These are phyloP conservation scores for Vinca major DNA, from an alignment of 305 asterid genomes.

Conservation along the genomic window DNA sequence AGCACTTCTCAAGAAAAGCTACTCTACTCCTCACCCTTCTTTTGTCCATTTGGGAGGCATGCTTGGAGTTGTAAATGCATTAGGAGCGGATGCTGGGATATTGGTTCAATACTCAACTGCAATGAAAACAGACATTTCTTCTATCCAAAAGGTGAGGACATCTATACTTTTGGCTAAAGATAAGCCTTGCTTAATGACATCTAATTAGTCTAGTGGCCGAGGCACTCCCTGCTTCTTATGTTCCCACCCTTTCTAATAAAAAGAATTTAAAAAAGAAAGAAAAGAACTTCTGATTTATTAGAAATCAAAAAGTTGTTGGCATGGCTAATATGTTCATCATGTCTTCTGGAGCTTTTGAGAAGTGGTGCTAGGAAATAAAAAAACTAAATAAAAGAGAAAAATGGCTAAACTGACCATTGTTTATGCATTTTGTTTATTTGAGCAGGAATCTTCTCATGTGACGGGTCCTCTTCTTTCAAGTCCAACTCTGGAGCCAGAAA, in stretches of 20 bases:
- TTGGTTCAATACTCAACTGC: conserved; percentile 28
- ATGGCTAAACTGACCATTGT: conserved; percentile 2
- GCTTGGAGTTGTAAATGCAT: conserved; percentile 75
- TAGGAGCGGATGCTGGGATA: conserved; percentile 80
- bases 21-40: conserved; percentile 54
- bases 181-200: not conserved
- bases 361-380: not conserved
- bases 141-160: conserved; percentile 45
- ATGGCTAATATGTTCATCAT: not conserved
- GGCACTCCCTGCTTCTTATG: too few species aligned
- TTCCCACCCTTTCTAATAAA: too few species aligned
- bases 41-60: conserved; percentile 74
- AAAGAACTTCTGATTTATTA: not conserved
- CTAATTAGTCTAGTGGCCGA: too few species aligned
- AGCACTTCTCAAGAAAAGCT: conserved; percentile 50
- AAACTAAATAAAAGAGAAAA: not conserved
- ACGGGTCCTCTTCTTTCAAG: conserved; percentile 49
- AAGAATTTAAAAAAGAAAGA: too few species aligned
- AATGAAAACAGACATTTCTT: conserved; percentile 20
- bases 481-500: conserved; percentile 51
- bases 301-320: not conserved
- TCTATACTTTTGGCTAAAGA: conserved; percentile 1
- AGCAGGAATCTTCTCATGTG: conserved; percentile 48
- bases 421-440: conserved; percentile 15
- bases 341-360: not conserved